Evolutionary conservation across 306 rosid genomes (phyloP).

Genomic region (Notholithocarpus densiflorus): DNA sequence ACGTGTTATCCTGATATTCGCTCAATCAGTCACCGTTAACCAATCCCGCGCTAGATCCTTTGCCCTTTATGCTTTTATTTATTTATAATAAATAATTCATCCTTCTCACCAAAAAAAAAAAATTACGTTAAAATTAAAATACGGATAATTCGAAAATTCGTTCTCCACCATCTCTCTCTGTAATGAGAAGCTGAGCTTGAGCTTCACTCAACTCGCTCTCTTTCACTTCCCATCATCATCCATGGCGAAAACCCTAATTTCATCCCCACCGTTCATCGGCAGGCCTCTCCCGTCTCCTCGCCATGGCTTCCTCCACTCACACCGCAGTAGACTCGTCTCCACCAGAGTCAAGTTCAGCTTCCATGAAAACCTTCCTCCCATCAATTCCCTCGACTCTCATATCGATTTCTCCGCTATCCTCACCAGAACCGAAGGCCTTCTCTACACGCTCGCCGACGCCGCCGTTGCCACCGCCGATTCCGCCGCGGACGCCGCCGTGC

Average conservation of each 20-base stretch:
- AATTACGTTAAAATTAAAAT: not conserved
- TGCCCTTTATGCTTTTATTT: not conserved
- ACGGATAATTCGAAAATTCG: constrained; percentile 37
- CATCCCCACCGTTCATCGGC: constrained; percentile 69
- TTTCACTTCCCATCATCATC: constrained; percentile 16
- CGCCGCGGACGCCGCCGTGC: constrained; percentile 40
- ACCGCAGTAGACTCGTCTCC: constrained; percentile 39
- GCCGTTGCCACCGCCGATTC: constrained; percentile 58
- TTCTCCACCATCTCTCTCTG: constrained; percentile 17
- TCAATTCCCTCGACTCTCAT: constrained; percentile 42
- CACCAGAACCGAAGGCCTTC: constrained; percentile 63
- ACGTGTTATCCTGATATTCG: constrained; percentile 31
- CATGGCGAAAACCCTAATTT: constrained; percentile 83
- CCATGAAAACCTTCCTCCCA: constrained; percentile 63
- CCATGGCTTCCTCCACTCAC: constrained; percentile 43
- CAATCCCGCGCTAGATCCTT: constrained; percentile 1
- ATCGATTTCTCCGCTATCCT: constrained; percentile 41
- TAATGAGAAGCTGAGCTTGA: constrained; percentile 53
- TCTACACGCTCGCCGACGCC: constrained; percentile 91
- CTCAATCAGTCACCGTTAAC: constrained; percentile 13
- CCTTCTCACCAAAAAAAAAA: not conserved
- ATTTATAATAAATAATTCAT: not conserved
- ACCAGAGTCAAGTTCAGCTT: constrained; percentile 75
- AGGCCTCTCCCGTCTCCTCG: constrained; percentile 58
- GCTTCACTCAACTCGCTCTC: too few relatives aligned